Base-by-base conservation (phyloP, 495 filamentous ascomycete genomes). In the Hypoxylon intermedium region DNA sequence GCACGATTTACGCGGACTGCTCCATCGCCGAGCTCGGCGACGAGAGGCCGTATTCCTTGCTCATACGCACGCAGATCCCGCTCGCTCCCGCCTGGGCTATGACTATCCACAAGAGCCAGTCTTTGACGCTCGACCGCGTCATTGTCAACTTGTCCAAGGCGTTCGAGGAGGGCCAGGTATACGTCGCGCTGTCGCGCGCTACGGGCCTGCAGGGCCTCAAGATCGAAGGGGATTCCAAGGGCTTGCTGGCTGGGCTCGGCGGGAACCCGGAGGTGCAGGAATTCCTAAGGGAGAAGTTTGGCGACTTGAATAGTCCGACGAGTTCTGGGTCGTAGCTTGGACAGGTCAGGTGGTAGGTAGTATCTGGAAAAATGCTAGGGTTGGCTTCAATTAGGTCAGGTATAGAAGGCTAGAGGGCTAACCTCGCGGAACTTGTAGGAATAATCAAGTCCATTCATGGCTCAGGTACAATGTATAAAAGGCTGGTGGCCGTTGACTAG, bases 31-130 rank as follows among this genome's bases (percentile, higher is more conserved):
- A 80, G 23, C 44, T 80, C 0, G 82, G 83, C 3, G 73, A 80
- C 30, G 58, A 68, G 13, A 16, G 64, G 24, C 77, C 79, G 47
- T 83, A 57, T 74, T 90, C 53, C 75, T 83, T 60, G 85, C 92
- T 79, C 75, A 92, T 53, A 85, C 92, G 58, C 87, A 90, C 73
- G 82, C 89, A 93, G 70, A 74, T 93, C 63, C 89, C 93, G 2
- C 79, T 98, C 11, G 92, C 95, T 20, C 79, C 96, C 0, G 94
- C 93, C 1, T 98, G 94, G 93, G 94, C 93, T 9, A 75, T 98
- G 42, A 93, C 87, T 0, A 96, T 97, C 46, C 93, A 98, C 79
- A 96, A 96, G 75, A 89, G 92, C 2, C 93, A 98, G 70, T 92
- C 92, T 4, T 91, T 97, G 68, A 97, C 94, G 18, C 80, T 98